phyloP scores from a whole-genome alignment of 805 yeast genomes.

The Candida sanyiensis region DNA sequence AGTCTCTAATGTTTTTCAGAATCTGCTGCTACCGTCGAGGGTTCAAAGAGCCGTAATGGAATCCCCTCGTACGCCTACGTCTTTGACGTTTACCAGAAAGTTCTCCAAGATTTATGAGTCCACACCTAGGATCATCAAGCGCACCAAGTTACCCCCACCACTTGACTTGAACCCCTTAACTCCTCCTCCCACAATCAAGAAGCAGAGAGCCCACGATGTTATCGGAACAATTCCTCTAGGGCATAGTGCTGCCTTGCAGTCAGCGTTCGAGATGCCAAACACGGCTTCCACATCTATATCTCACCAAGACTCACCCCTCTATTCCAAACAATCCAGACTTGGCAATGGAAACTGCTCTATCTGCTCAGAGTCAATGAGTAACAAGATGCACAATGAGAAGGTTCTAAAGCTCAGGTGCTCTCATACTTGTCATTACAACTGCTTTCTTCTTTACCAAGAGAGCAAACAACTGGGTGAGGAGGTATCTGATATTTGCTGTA shows the following conservation, averaged over 20 bases:
- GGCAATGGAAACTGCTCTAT: conserved; percentile 33
- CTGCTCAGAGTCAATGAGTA: conserved; percentile 39
- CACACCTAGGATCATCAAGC: conserved; percentile 19
- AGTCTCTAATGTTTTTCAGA: no score
- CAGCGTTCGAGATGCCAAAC: conserved; percentile 1
- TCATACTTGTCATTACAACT: conserved; percentile 41
- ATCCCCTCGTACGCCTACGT: conserved; percentile 7
- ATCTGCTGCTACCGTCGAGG: no score
- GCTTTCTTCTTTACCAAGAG: conserved; percentile 28
- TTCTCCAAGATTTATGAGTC: conserved; percentile 4
- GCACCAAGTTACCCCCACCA: conserved; percentile 22
- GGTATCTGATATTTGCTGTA: conserved; percentile 4
- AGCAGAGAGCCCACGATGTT: background rate
- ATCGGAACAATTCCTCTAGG: background rate
- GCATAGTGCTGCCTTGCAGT: conserved; percentile 1
- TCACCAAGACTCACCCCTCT: conserved; percentile 9
- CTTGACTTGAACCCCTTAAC: conserved; percentile 17
- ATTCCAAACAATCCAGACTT: conserved; percentile 14
- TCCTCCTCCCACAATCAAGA: conserved; percentile 21
- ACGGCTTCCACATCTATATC: background rate
- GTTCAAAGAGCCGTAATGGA: background rate
- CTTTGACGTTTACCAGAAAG: conserved; percentile 5
- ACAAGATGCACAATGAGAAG: conserved; percentile 38
- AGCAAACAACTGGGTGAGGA: conserved; percentile 4
- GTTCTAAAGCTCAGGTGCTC: conserved; percentile 36